A percentile compares a stretch with the other conserved stretches of the same genome.
Conservation (phyloP, 148 eudicot species). For the Talinum fruticosum region DNA sequence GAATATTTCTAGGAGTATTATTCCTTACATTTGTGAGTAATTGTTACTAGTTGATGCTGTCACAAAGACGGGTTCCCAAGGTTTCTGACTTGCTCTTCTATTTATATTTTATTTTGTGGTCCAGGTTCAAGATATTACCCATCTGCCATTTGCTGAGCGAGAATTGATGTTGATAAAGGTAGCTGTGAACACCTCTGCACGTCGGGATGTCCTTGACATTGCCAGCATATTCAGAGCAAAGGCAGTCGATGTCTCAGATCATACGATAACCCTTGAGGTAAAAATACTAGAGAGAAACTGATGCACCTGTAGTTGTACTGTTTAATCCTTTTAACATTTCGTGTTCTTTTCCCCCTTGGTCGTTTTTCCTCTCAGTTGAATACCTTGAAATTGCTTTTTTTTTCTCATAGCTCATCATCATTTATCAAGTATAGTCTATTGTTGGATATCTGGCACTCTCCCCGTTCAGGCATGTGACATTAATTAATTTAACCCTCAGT, state of each 20-base stretch:
- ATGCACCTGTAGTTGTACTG: not conserved
- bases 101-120: constrained; percentile 3
- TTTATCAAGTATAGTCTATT: not conserved
- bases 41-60: too few relatives aligned
- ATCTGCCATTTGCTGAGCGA: constrained; percentile 89
- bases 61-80: not conserved
- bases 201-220: constrained; percentile 87
- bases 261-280: constrained; percentile 92
- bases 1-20: too few relatives aligned
- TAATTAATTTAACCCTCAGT: too few relatives aligned
- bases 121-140: constrained; percentile 78
- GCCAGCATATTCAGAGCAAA: constrained; percentile 92
- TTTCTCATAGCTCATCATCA: not conserved
- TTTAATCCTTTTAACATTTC: not conserved
- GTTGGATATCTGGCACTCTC: too few relatives aligned
- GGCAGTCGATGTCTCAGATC: constrained; percentile 95
- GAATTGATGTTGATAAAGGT: constrained; percentile 90
- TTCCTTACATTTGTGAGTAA: too few relatives aligned
- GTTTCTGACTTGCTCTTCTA: not conserved
- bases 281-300: not conserved
- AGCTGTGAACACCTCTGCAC: constrained; percentile 79
- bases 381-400: not conserved
- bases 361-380: not conserved
- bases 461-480: too few relatives aligned
- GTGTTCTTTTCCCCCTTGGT: not conserved